Evolutionary conservation across 805 yeast species (phyloP).

Genomic region (Yarrowia sp.): DNA sequence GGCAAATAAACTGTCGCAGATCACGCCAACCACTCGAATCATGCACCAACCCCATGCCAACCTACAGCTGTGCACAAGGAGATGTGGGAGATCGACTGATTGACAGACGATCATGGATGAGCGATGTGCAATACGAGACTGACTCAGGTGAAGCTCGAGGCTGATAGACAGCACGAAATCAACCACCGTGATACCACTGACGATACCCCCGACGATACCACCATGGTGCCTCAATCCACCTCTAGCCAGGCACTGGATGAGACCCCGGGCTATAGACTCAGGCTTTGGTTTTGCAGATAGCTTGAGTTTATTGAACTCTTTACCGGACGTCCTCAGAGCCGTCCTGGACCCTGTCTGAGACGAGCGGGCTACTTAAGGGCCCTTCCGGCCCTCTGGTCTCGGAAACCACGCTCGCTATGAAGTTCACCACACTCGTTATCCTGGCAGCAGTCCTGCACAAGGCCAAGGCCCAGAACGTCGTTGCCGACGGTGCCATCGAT

Average conservation of each 20-base stretch:
- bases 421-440: slow-evolving; percentile 12
- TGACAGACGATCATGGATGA: background rate
- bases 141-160: too few species aligned
- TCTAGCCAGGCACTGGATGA: too few species aligned
- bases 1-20: background rate
- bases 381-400: too few species aligned
- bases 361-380: too few species aligned
- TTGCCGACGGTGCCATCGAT: slow-evolving; percentile 9
- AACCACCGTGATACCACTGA: background rate
- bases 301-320: background rate
- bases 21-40: background rate
- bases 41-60: slow-evolving; percentile 20
- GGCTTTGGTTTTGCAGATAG: background rate
- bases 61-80: background rate
- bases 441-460: slow-evolving; percentile 9
- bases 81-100: background rate
- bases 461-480: slow-evolving; percentile 11
- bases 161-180: too few species aligned
- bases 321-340: background rate
- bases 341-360: background rate
- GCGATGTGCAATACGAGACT: background rate
- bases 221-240: too few species aligned
- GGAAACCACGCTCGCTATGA: too few species aligned
- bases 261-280: too few species aligned
- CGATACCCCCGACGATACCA: background rate